Conservation (phyloP, 2,329 filamentous ascomycete species). For the Bipolaris sorokiniana region DNA sequence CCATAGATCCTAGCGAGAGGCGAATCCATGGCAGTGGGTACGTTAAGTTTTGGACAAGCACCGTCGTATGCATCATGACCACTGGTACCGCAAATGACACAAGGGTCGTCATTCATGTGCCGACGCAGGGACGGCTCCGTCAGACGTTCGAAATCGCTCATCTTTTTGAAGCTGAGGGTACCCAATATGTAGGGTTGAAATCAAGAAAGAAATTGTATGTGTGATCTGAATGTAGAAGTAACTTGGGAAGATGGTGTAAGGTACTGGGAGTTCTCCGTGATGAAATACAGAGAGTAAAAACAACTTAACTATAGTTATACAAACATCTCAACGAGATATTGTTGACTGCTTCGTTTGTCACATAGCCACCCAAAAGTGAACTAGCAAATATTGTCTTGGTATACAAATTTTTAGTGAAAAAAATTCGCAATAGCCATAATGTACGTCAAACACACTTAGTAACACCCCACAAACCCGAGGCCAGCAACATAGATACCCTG, state of each 20-base stretch:
- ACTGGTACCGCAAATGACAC: neutral
- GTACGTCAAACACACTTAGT: neutral
- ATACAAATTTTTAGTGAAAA: neutral
- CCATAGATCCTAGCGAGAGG: neutral
- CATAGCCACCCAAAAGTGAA: neutral
- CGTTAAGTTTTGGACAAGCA: neutral
- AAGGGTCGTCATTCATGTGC: constrained; percentile 1
- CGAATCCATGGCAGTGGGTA: neutral
- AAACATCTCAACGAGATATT: neutral
- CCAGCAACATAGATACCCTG: too few relatives aligned
- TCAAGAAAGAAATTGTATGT: neutral
- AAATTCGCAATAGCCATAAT: neutral
- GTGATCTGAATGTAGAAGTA: neutral
- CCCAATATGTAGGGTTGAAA: neutral
- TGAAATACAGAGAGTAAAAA: too few relatives aligned
- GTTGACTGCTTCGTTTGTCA: neutral
- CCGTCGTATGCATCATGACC: neutral
- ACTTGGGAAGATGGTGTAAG: neutral
- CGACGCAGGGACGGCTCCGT: neutral
- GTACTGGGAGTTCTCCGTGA: neutral
- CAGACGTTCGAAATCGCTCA: neutral
- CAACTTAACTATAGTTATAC: neutral
- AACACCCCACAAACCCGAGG: neutral
- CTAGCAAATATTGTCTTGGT: neutral
- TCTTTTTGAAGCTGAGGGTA: neutral